Conservation (phyloP, 305 asterid genomes). For the Striga hermonthica region DNA sequence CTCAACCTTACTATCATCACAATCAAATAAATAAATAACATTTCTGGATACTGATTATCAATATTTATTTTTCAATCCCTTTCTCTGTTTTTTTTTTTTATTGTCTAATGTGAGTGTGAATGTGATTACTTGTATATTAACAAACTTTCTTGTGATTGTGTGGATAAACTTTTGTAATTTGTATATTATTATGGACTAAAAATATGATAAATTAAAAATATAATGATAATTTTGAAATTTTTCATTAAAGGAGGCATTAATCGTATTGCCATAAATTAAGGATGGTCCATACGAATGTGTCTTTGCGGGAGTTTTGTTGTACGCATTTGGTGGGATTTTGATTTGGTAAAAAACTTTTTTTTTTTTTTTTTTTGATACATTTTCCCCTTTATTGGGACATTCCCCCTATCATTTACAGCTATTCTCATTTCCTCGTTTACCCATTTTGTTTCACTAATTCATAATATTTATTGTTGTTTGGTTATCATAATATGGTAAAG, state of each 20-base stretch:
- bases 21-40: neutral
- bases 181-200: neutral
- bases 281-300: neutral
- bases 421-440: too few relatives aligned
- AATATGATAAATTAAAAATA: constrained; percentile 22
- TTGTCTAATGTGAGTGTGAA: neutral
- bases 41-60: neutral
- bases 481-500: too few relatives aligned
- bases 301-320: neutral
- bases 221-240: constrained; percentile 26
- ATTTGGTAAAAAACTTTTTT: neutral
- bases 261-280: neutral
- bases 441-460: too few relatives aligned
- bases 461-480: too few relatives aligned
- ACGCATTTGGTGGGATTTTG: neutral
- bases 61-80: neutral
- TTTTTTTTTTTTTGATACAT: neutral
- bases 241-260: neutral
- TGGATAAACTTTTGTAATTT: neutral
- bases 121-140: neutral
- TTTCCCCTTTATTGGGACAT: too few relatives aligned
- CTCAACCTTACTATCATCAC: constrained; percentile 46
- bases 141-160: neutral
- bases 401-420: too few relatives aligned
- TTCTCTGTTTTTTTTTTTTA: too few relatives aligned